phyloP scores from a whole-genome alignment of 192 early-diverging fungal genomes.

The Umbelopsis sp. region DNA sequence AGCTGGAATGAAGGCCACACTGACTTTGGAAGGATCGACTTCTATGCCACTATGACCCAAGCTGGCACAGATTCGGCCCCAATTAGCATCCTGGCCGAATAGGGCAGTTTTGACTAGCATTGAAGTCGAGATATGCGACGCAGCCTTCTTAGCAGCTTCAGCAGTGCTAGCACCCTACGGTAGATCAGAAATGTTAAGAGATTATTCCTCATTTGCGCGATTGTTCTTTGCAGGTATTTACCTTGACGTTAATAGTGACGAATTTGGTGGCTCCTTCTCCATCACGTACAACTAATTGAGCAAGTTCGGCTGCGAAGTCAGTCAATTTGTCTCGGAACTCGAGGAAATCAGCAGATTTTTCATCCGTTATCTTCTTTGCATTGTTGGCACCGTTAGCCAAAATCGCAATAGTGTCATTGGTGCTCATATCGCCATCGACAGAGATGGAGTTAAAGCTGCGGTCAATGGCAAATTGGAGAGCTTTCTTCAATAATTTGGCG shows the following conservation, averaged over 20 bases:
- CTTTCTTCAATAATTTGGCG: constrained; percentile 64
- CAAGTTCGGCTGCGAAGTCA: constrained; percentile 83
- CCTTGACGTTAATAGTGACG: constrained; percentile 84
- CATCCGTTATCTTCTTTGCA: constrained; percentile 43
- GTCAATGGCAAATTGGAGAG: constrained; percentile 81
- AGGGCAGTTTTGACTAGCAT: constrained; percentile 95
- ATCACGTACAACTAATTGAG: constrained; percentile 90
- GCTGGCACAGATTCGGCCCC: constrained; percentile 76
- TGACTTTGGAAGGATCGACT: constrained; percentile 75
- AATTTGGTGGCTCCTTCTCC: constrained; percentile 99
- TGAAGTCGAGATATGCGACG: constrained; percentile 88
- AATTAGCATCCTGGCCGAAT: constrained; percentile 97
- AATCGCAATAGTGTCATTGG: constrained; percentile 92
- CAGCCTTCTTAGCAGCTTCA: constrained; percentile 79
- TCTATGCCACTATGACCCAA: constrained; percentile 57
- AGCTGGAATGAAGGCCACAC: constrained; percentile 71
- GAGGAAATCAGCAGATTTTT: constrained; percentile 56
- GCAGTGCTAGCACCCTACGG: constrained; percentile 73
- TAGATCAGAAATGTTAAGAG: background rate
- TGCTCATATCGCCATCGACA: constrained; percentile 96
- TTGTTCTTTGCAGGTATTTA: constrained; percentile 23
- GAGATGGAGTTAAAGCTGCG: constrained; percentile 95
- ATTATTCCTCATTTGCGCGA: background rate
- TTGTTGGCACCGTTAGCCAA: constrained; percentile 81
- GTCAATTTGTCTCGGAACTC: constrained; percentile 76